Conservation (phyloP, 495 filamentous ascomycete genomes). For the Penicillium pancosmium region DNA sequence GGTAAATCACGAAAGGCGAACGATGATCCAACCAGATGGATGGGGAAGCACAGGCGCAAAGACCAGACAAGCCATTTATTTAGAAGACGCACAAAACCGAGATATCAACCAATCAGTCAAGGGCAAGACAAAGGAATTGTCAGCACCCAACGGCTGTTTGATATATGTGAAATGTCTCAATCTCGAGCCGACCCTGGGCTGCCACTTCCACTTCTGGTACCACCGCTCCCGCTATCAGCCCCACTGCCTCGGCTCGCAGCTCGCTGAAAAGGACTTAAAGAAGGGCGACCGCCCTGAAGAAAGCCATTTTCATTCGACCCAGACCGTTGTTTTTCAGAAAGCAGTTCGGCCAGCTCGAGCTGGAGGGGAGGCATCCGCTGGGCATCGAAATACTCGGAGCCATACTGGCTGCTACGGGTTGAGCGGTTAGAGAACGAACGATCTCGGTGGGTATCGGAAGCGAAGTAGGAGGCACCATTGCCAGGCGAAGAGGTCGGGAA, state of each 20-base stretch:
- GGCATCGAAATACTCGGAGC: constrained; percentile 42
- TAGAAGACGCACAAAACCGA: constrained; percentile 13
- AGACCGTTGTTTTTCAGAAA: constrained; percentile 35
- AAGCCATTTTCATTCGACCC: constrained; percentile 40
- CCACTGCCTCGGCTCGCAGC: constrained; percentile 49
- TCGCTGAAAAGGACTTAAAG: constrained; percentile 46
- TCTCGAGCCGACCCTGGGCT: constrained; percentile 48
- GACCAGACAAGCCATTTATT: constrained; percentile 7
- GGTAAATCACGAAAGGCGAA: constrained; percentile 10
- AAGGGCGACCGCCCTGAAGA: constrained; percentile 34
- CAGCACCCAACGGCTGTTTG: background rate
- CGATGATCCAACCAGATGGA: constrained; percentile 8
- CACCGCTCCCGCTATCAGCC: constrained; percentile 49
- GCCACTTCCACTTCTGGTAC: constrained; percentile 45
- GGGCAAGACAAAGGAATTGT: constrained; percentile 8
- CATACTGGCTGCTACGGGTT: constrained; percentile 44
- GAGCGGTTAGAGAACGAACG: constrained; percentile 54
- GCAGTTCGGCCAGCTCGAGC: constrained; percentile 39
- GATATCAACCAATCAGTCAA: constrained; percentile 8
- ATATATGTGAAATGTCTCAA: constrained; percentile 23
- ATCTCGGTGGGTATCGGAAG: constrained; percentile 41
- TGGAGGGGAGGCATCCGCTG: constrained; percentile 39
- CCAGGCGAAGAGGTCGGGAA: constrained; percentile 41
- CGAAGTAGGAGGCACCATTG: constrained; percentile 38
- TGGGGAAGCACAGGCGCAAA: constrained; percentile 17